Percentiles rank a stretch among this genome's conserved stretches.
Evolutionary conservation across 768 basidiomycete genomes (phyloP).

Genomic region (Phlegmacium glaucopus): DNA sequence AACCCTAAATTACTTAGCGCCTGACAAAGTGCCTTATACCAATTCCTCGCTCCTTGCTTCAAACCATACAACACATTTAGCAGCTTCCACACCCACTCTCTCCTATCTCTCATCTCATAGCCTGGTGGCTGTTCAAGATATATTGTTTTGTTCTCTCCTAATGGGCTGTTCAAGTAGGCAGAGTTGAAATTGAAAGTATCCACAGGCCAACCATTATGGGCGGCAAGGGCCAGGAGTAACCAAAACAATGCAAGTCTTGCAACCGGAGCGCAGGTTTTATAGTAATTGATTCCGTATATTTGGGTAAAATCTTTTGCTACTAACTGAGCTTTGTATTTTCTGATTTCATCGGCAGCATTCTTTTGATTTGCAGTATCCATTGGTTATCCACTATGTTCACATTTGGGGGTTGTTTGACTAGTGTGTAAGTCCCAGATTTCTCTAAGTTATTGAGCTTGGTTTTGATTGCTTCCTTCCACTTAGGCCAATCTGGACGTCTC

Average conservation of each 20-base stretch:
- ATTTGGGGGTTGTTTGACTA: not conserved
- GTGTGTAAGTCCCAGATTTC: not conserved
- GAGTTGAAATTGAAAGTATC: slow-evolving; percentile 9
- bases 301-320: slow-evolving; percentile 41
- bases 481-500: not conserved
- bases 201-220: slow-evolving; percentile 12
- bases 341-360: slow-evolving; percentile 28
- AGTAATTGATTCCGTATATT: slow-evolving; percentile 33
- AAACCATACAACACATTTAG: slow-evolving; percentile 4
- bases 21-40: slow-evolving; percentile 1
- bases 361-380: slow-evolving; percentile 42
- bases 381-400: slow-evolving; percentile 28
- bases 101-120: not conserved
- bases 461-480: no score
- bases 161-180: slow-evolving; percentile 10
- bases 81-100: not conserved
- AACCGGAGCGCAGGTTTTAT: not conserved
- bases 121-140: slow-evolving; percentile 7
- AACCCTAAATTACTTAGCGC: slow-evolving; percentile 1
- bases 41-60: slow-evolving; percentile 3
- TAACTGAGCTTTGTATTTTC: slow-evolving; percentile 36
- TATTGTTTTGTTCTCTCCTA: slow-evolving; percentile 7
- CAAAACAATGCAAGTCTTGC: not conserved
- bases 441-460: not conserved
- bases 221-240: slow-evolving; percentile 22